Evolutionary conservation across 345 rosid genomes (phyloP).

Genomic region (Psidium friedrichsthalianum): DNA sequence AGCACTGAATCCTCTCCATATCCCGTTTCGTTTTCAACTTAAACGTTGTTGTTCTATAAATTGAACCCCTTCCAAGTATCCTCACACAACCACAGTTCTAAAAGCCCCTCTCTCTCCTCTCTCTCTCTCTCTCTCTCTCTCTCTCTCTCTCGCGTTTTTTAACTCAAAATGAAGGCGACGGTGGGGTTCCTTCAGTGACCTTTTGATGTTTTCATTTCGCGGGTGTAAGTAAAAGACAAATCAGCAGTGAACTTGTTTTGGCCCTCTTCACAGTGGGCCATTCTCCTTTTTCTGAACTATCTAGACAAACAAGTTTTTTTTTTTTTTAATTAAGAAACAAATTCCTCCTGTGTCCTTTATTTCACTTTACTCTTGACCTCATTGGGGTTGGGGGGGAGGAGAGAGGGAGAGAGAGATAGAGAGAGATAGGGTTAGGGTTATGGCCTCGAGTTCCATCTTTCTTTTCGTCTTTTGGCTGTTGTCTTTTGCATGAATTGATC

Average conservation of each 20-base stretch:
- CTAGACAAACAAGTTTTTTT: background rate
- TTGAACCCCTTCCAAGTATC: background rate
- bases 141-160: background rate
- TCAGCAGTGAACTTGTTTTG: background rate
- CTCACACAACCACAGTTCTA: background rate
- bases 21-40: background rate
- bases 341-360: background rate
- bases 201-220: background rate
- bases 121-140: background rate
- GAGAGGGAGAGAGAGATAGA: background rate
- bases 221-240: background rate
- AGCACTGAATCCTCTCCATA: background rate
- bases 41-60: background rate
- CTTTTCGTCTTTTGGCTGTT: background rate
- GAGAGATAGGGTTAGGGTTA: slow-evolving; percentile 30
- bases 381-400: background rate
- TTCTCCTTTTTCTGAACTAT: background rate
- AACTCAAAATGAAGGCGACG: background rate
- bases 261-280: background rate
- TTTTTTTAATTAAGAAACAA: background rate
- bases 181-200: background rate
- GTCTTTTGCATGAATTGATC: background rate
- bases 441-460: background rate
- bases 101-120: background rate
- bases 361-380: background rate